Evolutionary conservation across 495 filamentous ascomycete genomes (phyloP).

Genomic region (Lindgomyces ingoldianus): DNA sequence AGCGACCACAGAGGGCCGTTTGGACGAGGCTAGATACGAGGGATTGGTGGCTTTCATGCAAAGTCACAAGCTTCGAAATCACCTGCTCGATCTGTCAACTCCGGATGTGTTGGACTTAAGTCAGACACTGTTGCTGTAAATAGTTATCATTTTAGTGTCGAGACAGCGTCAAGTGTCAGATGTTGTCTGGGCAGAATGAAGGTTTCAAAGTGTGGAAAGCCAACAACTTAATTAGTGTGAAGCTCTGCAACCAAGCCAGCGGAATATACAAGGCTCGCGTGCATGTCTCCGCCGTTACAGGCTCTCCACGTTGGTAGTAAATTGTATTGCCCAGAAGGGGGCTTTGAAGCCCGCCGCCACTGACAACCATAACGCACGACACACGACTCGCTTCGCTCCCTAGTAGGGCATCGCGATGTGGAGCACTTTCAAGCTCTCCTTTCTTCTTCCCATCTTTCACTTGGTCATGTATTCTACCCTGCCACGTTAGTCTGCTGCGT

Average conservation of each 20-base stretch:
- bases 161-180: background rate
- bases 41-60: conserved; percentile 2
- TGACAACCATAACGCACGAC: background rate
- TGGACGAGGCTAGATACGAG: background rate
- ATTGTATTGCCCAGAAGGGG: background rate
- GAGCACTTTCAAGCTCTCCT: conserved; percentile 11
- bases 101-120: background rate
- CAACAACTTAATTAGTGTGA: background rate
- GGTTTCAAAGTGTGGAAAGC: background rate
- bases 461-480: background rate
- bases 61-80: background rate
- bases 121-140: background rate
- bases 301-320: background rate
- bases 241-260: background rate
- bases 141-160: background rate
- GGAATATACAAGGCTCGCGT: background rate
- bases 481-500: background rate
- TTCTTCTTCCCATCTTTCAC: conserved; percentile 1
- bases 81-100: background rate
- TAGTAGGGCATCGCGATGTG: conserved; percentile 1
- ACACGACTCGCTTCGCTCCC: conserved; percentile 14
- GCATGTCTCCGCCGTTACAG: background rate
- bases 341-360: background rate
- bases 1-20: too few species aligned
- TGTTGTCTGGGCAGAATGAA: background rate